Evolutionary conservation across 139 green algal species (phyloP).

Genomic region (Picochlorum sp.): DNA sequence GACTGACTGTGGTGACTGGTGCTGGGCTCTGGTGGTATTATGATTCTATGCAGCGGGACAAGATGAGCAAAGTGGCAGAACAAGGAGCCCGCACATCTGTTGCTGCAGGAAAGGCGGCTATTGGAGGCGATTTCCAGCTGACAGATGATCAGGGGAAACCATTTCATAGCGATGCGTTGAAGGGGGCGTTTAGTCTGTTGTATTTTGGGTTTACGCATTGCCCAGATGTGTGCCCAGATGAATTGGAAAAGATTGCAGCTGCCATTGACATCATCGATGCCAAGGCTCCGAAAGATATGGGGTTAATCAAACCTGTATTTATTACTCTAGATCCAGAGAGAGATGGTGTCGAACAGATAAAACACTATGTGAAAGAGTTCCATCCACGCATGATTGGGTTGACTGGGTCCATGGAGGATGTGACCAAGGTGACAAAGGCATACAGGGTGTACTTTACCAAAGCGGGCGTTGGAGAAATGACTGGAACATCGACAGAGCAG

Average conservation of each 20-base stretch:
- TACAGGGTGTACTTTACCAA: conserved; percentile 91
- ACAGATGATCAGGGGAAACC: conserved; percentile 66
- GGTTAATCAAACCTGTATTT: conserved; percentile 75
- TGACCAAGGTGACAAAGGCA: conserved; percentile 41
- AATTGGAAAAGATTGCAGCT: conserved; percentile 90
- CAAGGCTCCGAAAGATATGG: conserved; percentile 14
- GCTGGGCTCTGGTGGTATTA: conserved; percentile 35
- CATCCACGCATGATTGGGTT: conserved; percentile 89
- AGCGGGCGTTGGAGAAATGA: conserved; percentile 33
- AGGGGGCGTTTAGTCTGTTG: conserved; percentile 78
- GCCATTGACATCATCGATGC: conserved; percentile 48
- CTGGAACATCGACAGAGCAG: neutral
- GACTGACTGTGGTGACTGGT: conserved; percentile 39
- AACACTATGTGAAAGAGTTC: conserved; percentile 87
- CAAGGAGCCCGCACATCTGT: neutral
- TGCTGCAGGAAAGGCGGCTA: conserved; percentile 66
- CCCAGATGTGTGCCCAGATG: conserved; percentile 97
- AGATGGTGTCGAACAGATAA: conserved; percentile 63
- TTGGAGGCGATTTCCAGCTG: conserved; percentile 86
- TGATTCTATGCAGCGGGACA: conserved; percentile 22
- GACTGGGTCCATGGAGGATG: conserved; percentile 67
- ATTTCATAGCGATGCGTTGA: conserved; percentile 73
- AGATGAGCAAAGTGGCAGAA: conserved; percentile 16
- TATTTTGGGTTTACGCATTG: conserved; percentile 99
- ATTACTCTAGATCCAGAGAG: conserved; percentile 91